Evolutionary conservation across 1,284 basidiomycete species (phyloP).

Genomic region (Microbotryomycetes sp.): DNA sequence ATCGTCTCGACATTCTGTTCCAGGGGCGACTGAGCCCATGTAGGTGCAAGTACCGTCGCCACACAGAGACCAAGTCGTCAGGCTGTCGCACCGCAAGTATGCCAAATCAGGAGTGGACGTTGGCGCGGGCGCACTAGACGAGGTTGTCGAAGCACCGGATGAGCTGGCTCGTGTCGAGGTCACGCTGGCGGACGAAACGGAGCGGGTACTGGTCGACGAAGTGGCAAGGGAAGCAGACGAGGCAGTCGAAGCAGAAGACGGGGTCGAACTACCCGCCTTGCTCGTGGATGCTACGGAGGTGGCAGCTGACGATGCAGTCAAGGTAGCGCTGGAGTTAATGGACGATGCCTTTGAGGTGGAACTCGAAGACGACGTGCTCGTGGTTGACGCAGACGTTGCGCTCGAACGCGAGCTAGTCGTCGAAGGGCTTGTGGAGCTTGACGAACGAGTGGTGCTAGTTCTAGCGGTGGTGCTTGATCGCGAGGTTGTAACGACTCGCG

Average conservation of each 20-base stretch:
- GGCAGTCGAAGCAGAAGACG: neutral
- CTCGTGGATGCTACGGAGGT: neutral
- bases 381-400: neutral
- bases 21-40: constrained; percentile 28
- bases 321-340: neutral
- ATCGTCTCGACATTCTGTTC: constrained; percentile 14
- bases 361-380: neutral
- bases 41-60: constrained; percentile 5
- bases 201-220: neutral
- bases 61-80: constrained; percentile 22
- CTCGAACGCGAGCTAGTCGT: neutral
- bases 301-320: neutral
- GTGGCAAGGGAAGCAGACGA: neutral
- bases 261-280: neutral
- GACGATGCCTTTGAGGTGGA: neutral
- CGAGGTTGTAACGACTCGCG: neutral
- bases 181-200: neutral
- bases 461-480: neutral
- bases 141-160: neutral
- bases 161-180: neutral
- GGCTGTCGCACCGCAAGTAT: constrained; percentile 7
- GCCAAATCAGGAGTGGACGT: neutral
- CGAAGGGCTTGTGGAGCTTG: neutral
- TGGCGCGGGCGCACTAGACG: neutral
- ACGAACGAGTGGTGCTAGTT: neutral